phyloP scores from a whole-genome alignment of 129 eudicot genomes.

The Calendula officinalis region DNA sequence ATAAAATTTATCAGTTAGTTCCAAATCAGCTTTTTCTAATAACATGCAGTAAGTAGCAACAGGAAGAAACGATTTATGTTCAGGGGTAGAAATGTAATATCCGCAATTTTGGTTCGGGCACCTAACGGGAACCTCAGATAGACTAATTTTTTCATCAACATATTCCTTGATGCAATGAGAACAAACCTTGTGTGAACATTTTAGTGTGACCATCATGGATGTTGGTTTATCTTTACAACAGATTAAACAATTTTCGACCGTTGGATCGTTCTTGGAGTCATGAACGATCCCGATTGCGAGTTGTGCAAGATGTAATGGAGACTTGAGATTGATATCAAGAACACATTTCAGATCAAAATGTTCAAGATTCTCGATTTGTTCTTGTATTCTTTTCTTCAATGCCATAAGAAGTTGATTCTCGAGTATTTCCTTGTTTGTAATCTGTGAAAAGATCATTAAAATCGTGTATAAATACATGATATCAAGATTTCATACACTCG shows the following conservation, averaged over 20 bases:
- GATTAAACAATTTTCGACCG: constrained; percentile 45
- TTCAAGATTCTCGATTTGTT: constrained; percentile 46
- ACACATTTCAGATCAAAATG: constrained; percentile 48
- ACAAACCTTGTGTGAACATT: constrained; percentile 75
- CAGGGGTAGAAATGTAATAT: constrained; percentile 58
- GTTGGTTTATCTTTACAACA: constrained; percentile 67
- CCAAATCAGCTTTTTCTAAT: constrained; percentile 43
- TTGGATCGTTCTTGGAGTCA: constrained; percentile 30
- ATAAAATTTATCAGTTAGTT: constrained; percentile 42
- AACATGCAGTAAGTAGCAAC: constrained; percentile 49
- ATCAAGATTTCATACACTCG: constrained; percentile 8
- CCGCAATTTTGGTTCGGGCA: constrained; percentile 61
- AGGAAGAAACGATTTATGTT: constrained; percentile 65
- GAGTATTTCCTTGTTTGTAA: constrained; percentile 35
- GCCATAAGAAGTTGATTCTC: constrained; percentile 67
- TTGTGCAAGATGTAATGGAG: constrained; percentile 54
- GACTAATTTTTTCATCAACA: constrained; percentile 58
- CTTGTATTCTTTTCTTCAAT: constrained; percentile 53
- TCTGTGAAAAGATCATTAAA: constrained; percentile 36
- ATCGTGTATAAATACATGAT: constrained; percentile 1
- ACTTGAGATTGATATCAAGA: constrained; percentile 33
- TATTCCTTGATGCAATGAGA: constrained; percentile 67
- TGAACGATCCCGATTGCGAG: constrained; percentile 75
- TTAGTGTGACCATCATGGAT: constrained; percentile 53
- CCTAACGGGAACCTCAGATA: no score